Percentiles rank a stretch among this genome's conserved stretches.
Evolutionary conservation across 1,139 yeast species (phyloP).

Genomic region (Blastobotrys raffinosifermentans): DNA sequence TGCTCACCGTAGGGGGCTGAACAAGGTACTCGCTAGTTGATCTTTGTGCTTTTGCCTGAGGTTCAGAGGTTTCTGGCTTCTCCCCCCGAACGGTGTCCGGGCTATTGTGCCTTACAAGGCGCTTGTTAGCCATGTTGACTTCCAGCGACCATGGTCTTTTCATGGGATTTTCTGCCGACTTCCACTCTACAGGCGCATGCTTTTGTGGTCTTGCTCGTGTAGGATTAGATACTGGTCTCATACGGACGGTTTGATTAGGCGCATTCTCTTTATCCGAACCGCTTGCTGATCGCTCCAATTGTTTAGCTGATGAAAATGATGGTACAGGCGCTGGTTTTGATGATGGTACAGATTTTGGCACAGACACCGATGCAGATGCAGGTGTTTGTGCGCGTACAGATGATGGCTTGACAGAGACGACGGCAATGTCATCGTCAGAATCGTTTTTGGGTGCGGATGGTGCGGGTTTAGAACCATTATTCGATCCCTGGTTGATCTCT

Average conservation of each 20-base stretch:
- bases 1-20: neutral
- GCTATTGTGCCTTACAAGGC: no score
- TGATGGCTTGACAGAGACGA: slow-evolving; percentile 1
- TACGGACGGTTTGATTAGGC: no score
- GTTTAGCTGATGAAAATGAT: no score
- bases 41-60: neutral
- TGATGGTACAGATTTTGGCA: neutral
- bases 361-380: neutral
- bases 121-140: neutral
- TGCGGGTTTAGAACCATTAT: slow-evolving; percentile 1
- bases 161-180: neutral
- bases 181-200: neutral
- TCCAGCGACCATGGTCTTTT: neutral
- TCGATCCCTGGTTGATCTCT: slow-evolving; percentile 5
- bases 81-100: no score
- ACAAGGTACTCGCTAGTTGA: neutral
- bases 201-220: neutral
- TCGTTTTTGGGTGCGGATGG: neutral
- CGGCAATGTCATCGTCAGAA: neutral
- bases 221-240: neutral
- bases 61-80: no score
- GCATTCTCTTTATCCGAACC: no score
- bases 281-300: no score
- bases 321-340: neutral
- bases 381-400: neutral